These are phyloP conservation scores for Arthrinium puccinioides DNA, from an alignment of 2,329 filamentous ascomycete species.

Conservation along the genomic window DNA sequence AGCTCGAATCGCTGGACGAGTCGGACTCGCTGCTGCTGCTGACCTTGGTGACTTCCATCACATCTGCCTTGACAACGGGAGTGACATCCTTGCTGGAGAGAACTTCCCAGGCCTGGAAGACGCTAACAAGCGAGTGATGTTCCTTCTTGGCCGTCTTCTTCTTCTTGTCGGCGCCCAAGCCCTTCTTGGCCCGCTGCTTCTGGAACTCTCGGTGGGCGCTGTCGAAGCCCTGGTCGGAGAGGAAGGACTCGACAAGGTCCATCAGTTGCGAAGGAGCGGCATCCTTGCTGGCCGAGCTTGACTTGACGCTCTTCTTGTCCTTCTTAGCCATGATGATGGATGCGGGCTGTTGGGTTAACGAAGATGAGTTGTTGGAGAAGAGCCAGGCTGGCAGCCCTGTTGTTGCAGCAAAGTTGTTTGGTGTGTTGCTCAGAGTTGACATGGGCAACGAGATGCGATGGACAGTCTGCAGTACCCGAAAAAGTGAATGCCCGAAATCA, in stretches of 20 bases:
- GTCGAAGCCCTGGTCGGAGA: slow-evolving; percentile 58
- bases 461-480: too few relatives aligned
- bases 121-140: slow-evolving; percentile 36
- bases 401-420: too few relatives aligned
- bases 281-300: slow-evolving; percentile 12
- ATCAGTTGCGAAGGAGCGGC: slow-evolving; percentile 54
- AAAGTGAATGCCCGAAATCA: too few relatives aligned
- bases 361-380: slow-evolving; percentile 22
- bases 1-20: slow-evolving; percentile 21
- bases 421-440: too few relatives aligned
- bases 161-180: slow-evolving; percentile 29
- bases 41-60: slow-evolving; percentile 20
- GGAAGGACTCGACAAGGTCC: slow-evolving; percentile 59
- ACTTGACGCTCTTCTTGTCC: slow-evolving; percentile 17
- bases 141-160: slow-evolving; percentile 5
- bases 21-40: slow-evolving; percentile 18
- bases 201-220: slow-evolving; percentile 54
- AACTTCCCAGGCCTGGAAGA: slow-evolving; percentile 45
- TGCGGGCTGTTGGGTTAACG: background rate
- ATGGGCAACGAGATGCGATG: too few relatives aligned
- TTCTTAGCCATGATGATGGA: slow-evolving; percentile 4
- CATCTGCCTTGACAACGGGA: slow-evolving; percentile 16
- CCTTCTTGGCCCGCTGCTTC: slow-evolving; percentile 52
- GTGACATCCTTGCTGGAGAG: slow-evolving; percentile 24
- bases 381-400: slow-evolving; percentile 22